Percentiles rank a stretch among this genome's conserved stretches.
Conservation (phyloP, 23 red algal genomes). For the Agarophyton chilense region DNA sequence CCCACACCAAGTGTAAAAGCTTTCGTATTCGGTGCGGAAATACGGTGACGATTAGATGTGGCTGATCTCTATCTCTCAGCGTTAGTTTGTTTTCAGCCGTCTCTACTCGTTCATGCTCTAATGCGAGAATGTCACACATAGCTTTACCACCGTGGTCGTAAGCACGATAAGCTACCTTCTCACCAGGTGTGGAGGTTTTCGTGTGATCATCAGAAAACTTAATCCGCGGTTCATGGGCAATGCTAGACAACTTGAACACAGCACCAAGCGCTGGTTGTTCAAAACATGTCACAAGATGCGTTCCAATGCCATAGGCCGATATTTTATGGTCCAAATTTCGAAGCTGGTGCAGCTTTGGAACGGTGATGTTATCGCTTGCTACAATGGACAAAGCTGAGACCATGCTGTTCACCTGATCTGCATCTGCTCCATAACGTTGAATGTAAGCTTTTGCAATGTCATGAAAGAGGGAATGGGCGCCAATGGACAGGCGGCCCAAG, state of each 20-base stretch:
- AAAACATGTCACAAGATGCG: constrained; percentile 84
- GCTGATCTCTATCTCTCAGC: not conserved
- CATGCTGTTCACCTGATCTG: not conserved
- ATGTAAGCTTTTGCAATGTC: constrained; percentile 35
- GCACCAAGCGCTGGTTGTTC: constrained; percentile 85
- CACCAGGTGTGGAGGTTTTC: constrained; percentile 70
- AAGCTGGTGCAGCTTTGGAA: constrained; percentile 55
- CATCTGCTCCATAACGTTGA: not conserved
- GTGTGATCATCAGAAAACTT: constrained; percentile 75
- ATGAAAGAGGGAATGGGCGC: constrained; percentile 32
- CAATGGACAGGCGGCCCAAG: constrained; percentile 55
- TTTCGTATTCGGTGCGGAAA: not conserved
- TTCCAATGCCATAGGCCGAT: constrained; percentile 82
- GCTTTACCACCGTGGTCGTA: constrained; percentile 43
- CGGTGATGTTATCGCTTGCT: constrained; percentile 80
- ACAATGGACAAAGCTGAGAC: constrained; percentile 52
- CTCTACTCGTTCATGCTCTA: not conserved
- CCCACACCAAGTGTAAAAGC: not conserved
- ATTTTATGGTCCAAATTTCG: constrained; percentile 57
- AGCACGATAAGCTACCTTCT: constrained; percentile 65
- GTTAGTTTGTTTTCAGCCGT: not conserved
- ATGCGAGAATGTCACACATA: constrained; percentile 73
- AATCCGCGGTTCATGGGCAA: constrained; percentile 45
- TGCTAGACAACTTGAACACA: constrained; percentile 74
- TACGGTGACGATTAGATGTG: not conserved